Evolutionary conservation across 2,329 filamentous ascomycete genomes (phyloP), one percentile per base, ranked within the genome.

Genomic region (Cladophialophora immunda): DNA sequence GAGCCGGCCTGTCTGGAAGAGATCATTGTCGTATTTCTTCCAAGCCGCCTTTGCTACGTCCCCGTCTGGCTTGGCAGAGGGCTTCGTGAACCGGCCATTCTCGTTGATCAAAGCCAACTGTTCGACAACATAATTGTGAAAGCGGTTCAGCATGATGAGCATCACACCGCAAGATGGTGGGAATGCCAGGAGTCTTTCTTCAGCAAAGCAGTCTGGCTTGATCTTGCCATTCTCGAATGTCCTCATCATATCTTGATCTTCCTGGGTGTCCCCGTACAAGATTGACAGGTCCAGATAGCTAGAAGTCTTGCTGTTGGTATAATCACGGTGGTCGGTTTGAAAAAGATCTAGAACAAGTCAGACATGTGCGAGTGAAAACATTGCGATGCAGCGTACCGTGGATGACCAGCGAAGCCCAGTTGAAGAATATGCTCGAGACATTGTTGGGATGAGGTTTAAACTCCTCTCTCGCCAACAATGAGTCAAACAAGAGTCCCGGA

Each of bases 41-140:
- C 87, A 90, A 5, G 81, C 80, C 30, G 78, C 75, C 62, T 77
- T 73, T 22, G 81, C 75, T 29, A 83, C 81, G 50, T 90, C 86
- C 1, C 82, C 82, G 0, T 80, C 73, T 0, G 87, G 80, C 0
- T 79, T 75, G 4, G 81, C 78, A 0, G 81, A 74, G 0, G 92
- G 92, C 67, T 88, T 89, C 0, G 84, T 86, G 78, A 97, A 97
- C 25, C 92, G 87, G 17, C 88, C 89, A 53, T 88, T 87, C 73
- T 97, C 94, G 73, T 97, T 97, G 78, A 97, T 94, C n/a, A 85
- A 81, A 0, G 91, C 91, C 19, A 97, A 82, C 68, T 94, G 90
- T 62, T 89, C 86, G 1, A 92, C 93, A 0, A 93, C 87, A 70
- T 95, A 86, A 79, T 98, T 97, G 79, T 97, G 94, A 79, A 96